Base-by-base conservation (phyloP, 192 early-diverging fungal genomes). In the Podila verticillata region DNA sequence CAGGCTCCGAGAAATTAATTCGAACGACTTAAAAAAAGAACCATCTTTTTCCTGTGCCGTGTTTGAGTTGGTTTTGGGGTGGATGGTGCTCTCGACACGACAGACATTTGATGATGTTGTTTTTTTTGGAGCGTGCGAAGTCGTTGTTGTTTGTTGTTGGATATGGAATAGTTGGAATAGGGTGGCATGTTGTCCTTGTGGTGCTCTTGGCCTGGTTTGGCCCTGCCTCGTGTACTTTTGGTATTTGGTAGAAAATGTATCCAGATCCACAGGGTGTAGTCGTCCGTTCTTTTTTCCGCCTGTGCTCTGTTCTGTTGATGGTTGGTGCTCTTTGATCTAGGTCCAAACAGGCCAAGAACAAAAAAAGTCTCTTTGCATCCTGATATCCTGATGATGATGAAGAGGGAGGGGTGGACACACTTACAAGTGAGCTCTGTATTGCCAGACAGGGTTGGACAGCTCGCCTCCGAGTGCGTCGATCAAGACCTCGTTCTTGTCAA, bases 401-500 rank as follows among this genome's bases (percentile, higher is more conserved):
- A 54, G 39, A 54, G 47, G 30, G 34, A 34, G 7, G 57, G 17
- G 31, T 28, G 30, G 26, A 54, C 3, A 65, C 36, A 90, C 90
- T 91, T 92, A 92, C 90, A 95, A 95, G 84, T 89, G 87, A 56
- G 93, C 93, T 51, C 90, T 82, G 83, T 93, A 91, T 73, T 92
- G 91, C 88, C 92, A 95, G 60, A 91, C 84, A 22, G 93, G 93
- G 65, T 91, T 92, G 44, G 85, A 86, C 61, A 89, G 87, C 70
- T 94, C 91, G 39, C 93, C 92, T n/a, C 91, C 92, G 8, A 93
- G 85, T 57, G 92, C 91, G 73, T 93, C 91, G 57, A 95, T 91
- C 65, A 97, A 85, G 30, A 95, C 89, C 79, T 98, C 95, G 82
- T 97, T 96, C 87, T 96, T 96, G 86, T 98, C 96, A 66, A 97